Evolutionary conservation across 257 asterid genomes (phyloP).

Genomic region (Gentiana straminea): DNA sequence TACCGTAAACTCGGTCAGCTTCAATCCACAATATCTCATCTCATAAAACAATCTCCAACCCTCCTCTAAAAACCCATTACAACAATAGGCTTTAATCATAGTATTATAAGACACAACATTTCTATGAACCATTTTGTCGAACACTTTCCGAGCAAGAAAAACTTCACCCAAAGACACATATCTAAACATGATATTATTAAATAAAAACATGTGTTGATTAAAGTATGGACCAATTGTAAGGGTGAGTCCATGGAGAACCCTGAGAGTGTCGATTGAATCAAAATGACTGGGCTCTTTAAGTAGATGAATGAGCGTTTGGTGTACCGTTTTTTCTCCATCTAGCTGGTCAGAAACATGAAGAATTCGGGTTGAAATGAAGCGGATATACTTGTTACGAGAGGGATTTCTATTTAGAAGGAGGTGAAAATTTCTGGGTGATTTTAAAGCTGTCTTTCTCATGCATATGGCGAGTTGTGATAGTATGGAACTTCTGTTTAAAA

Average conservation of each 20-base stretch:
- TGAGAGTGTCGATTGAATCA: constrained; percentile 28
- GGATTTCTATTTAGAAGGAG: constrained; percentile 5
- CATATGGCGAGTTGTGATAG: constrained; percentile 5
- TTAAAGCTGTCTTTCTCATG: constrained; percentile 29
- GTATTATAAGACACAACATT: constrained; percentile 56
- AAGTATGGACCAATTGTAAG: constrained; percentile 35
- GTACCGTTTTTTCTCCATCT: constrained; percentile 26
- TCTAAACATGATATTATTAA: constrained; percentile 32
- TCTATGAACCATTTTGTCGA: constrained; percentile 54
- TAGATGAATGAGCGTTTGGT: constrained; percentile 19
- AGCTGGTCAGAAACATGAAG: constrained; percentile 14
- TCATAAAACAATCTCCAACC: constrained; percentile 41
- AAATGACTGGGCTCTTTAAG: constrained; percentile 39
- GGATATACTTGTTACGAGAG: constrained; percentile 1
- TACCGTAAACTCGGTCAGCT: constrained; percentile 50
- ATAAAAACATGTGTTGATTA: constrained; percentile 37
- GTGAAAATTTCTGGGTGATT: constrained; percentile 9
- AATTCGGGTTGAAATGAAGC: constrained; percentile 10
- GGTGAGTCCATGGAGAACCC: constrained; percentile 55
- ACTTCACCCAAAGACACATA: constrained; percentile 31
- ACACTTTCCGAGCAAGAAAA: constrained; percentile 35
- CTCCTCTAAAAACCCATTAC: constrained; percentile 28
- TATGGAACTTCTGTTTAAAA: too few species aligned
- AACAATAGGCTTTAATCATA: constrained; percentile 45
- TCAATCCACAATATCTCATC: constrained; percentile 42